Percentiles rank a stretch among this genome's conserved stretches.
Evolutionary conservation across 1,139 yeast species (phyloP).

Genomic region (Diutina mesorugosa): DNA sequence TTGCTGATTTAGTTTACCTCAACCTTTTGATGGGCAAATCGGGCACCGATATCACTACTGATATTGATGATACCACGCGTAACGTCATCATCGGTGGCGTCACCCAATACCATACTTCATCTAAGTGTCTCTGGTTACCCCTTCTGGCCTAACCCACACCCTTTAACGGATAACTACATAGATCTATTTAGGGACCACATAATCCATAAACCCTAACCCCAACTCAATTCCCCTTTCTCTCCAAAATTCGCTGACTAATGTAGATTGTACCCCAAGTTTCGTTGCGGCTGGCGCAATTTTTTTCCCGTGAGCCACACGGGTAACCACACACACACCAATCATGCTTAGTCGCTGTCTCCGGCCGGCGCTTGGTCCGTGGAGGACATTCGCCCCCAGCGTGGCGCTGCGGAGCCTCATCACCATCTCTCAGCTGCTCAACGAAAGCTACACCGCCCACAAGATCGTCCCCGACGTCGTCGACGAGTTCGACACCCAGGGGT

Average conservation of each 20-base stretch:
- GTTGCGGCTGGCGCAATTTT: not conserved
- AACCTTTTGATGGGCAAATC: not conserved
- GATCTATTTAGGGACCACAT: too few relatives aligned
- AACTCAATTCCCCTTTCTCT: too few relatives aligned
- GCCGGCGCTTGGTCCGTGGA: not conserved
- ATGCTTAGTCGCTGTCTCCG: not conserved
- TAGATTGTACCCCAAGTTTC: not conserved
- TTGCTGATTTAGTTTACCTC: not conserved
- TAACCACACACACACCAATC: not conserved
- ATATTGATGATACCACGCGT: not conserved
- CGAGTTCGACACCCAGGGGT: constrained; percentile 30
- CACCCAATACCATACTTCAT: not conserved
- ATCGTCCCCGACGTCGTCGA: constrained; percentile 53
- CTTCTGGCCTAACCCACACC: not conserved
- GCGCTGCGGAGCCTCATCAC: constrained; percentile 23
- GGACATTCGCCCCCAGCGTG: not conserved
- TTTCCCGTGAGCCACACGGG: not conserved
- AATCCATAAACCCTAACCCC: not conserved
- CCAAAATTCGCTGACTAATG: too few relatives aligned
- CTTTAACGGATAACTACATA: not conserved
- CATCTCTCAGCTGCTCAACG: constrained; percentile 52
- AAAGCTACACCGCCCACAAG: constrained; percentile 45
- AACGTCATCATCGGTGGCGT: not conserved
- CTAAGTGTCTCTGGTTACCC: not conserved
- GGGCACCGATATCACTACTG: not conserved